Conservation (phyloP, 2,329 filamentous ascomycete species). For the Salinomyces thailandicus region DNA sequence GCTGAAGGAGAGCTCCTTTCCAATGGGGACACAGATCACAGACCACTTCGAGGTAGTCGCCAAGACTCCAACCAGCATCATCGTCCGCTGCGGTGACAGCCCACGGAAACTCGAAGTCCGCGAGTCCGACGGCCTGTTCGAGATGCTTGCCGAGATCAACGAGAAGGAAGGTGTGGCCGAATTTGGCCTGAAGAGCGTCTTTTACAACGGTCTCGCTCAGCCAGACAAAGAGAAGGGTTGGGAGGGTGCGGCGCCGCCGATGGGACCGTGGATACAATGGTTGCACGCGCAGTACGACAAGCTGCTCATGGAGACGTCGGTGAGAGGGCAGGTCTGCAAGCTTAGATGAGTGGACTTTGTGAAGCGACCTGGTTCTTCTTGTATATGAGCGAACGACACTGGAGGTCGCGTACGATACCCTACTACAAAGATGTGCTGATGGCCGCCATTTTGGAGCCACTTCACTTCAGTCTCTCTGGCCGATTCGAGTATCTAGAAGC, state of each 20-base stretch:
- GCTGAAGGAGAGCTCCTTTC: constrained; percentile 47
- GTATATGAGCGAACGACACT: no score
- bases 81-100: constrained; percentile 56
- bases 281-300: constrained; percentile 47
- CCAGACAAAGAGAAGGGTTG: constrained; percentile 25
- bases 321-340: constrained; percentile 28
- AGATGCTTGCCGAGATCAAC: constrained; percentile 53
- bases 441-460: no score
- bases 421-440: no score
- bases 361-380: constrained; percentile 1
- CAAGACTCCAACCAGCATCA: constrained; percentile 49
- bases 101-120: constrained; percentile 48
- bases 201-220: constrained; percentile 43
- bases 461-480: no score
- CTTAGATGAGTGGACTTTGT: constrained; percentile 7
- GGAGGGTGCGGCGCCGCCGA: constrained; percentile 27
- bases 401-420: no score
- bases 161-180: constrained; percentile 49
- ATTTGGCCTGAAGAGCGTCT: constrained; percentile 55
- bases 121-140: constrained; percentile 54
- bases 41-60: constrained; percentile 64
- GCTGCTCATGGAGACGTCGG: constrained; percentile 45
- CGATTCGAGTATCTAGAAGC: no score
- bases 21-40: constrained; percentile 53
- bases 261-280: constrained; percentile 40